These are phyloP conservation scores for Tetrahymena thermophila DNA, from an alignment of 73 alveolate species.

Conservation along the genomic window DNA sequence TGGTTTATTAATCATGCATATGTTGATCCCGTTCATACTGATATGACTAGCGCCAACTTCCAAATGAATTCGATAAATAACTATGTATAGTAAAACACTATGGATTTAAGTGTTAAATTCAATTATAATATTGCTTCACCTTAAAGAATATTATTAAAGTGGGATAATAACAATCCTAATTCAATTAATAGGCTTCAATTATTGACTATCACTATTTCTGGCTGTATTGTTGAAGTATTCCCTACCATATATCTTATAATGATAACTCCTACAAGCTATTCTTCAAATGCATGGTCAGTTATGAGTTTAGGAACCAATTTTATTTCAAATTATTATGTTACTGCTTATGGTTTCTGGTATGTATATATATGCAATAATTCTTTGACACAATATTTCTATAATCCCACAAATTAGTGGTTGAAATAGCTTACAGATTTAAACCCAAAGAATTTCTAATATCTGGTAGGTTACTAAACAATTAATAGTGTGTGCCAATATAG, in stretches of 20 bases:
- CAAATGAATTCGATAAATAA: neutral
- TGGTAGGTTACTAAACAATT: neutral
- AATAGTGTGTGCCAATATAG: neutral
- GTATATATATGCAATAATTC: neutral
- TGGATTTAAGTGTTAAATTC: neutral
- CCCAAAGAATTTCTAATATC: neutral
- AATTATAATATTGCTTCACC: neutral
- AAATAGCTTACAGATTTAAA: neutral
- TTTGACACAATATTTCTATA: neutral
- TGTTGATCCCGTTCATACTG: neutral
- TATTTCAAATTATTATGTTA: neutral
- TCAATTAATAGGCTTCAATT: neutral
- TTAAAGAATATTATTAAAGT: neutral
- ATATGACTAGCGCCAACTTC: neutral
- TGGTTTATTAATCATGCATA: neutral
- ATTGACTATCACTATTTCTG: neutral
- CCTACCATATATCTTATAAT: neutral
- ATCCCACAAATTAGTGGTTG: neutral
- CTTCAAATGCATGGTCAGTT: neutral
- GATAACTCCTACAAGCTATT: neutral
- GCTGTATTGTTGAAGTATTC: neutral
- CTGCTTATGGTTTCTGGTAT: neutral
- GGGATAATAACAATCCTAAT: neutral
- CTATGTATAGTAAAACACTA: neutral
- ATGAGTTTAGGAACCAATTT: neutral